Evolutionary conservation across 768 basidiomycete genomes (phyloP), one percentile per base, ranked within the genome.

Genomic region (Boletellus ananiceps): DNA sequence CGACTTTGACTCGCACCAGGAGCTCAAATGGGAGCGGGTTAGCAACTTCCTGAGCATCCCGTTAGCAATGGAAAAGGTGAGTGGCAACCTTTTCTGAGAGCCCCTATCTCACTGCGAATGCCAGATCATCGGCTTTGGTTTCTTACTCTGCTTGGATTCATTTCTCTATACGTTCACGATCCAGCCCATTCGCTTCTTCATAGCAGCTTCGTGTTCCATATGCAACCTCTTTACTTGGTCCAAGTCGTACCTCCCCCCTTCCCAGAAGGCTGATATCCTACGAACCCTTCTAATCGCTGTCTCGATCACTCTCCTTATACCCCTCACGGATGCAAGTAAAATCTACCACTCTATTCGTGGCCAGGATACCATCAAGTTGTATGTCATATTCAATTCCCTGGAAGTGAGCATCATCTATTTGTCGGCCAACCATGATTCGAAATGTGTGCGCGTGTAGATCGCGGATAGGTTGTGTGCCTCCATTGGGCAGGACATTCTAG

Each of bases 161-260:
- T 97, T 98, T 70, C 79, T 99, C 1, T 96, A 98, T 69, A 94
- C 91, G 0, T 97, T 99, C 72, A 99, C 96, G 15, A 90, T 99
- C 58, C 82, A 96, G 9, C 96, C 96, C 9, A 91, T 99, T 49
- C 88, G 95, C 5, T 88, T 83, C 60, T 55, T 73, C 12, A 69
- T 91, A 34, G 92, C 88, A 4, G 63, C 77, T 46, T 74, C 76
- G 59, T 76, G 82, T 37, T 76, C 84, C 42, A 49, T 80, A 18
- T 52, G 66, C 43, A 81, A 82, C 62, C 50, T 77, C 21, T 64
- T 83, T 50, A 72, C 75, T 34, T 70, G 69, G 52, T 74, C 78
- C 25, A 68, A 75, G 13, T 76, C 77, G 1, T 74, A 79, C 2
- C 76, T 95, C 27, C 84, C 93, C 15, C 82, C 90, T 29, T 83